Evolutionary conservation across 371 early-diverging fungal species (phyloP).

Genomic region (Haplosporangium sp.): DNA sequence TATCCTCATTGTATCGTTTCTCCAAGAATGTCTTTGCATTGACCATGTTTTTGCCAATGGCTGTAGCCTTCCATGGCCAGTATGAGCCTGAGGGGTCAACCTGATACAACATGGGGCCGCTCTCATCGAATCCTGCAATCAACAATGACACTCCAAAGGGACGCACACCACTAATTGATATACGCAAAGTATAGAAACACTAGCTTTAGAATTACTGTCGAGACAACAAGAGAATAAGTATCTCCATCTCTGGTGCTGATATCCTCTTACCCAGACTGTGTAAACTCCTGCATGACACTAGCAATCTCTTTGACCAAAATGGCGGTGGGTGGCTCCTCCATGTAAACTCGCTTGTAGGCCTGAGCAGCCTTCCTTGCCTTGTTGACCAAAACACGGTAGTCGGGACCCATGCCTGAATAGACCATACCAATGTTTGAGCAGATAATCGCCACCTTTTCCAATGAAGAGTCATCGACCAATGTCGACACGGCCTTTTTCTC

Average conservation of each 20-base stretch:
- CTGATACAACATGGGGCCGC: constrained; percentile 94
- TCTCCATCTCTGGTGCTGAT: neutral
- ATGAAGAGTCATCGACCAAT: constrained; percentile 90
- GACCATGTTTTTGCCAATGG: constrained; percentile 99
- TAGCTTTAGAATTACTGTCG: too few species aligned
- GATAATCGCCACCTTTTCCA: constrained; percentile 91
- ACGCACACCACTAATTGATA: constrained; percentile 87
- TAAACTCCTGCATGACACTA: constrained; percentile 98
- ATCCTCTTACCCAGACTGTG: constrained; percentile 90
- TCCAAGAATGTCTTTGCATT: constrained; percentile 98
- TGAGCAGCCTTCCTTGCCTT: constrained; percentile 97
- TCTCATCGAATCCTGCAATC: constrained; percentile 94
- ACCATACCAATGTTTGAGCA: constrained; percentile 96
- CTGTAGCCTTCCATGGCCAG: constrained; percentile 98
- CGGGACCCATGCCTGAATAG: constrained; percentile 99
- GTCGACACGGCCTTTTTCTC: constrained; percentile 96
- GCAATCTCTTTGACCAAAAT: constrained; percentile 97
- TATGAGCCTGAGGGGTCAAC: constrained; percentile 99
- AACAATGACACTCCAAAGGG: constrained; percentile 99
- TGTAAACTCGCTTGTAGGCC: constrained; percentile 92
- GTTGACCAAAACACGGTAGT: constrained; percentile 94
- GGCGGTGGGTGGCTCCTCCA: constrained; percentile 93
- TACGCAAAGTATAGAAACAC: too few species aligned
- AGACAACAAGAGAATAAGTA: neutral
- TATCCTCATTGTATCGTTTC: constrained; percentile 93